phyloP scores from a whole-genome alignment of 1,139 yeast genomes.

The Lodderomyces jiufengensis region DNA sequence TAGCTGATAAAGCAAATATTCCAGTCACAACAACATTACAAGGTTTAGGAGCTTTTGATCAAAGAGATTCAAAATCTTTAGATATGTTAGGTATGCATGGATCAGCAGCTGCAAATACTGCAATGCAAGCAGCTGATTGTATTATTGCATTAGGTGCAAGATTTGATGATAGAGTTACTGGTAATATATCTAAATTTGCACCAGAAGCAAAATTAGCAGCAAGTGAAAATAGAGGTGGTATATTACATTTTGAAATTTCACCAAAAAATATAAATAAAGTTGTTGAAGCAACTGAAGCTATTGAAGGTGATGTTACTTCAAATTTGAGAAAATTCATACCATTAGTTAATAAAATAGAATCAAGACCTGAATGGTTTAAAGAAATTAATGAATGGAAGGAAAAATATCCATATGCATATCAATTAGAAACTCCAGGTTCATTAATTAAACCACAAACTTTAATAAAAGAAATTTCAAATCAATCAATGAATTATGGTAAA shows the following conservation, averaged over 20 bases:
- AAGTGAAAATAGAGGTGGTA: constrained; percentile 86
- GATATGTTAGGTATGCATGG: constrained; percentile 99
- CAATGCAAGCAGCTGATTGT: constrained; percentile 90
- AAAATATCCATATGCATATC: constrained; percentile 81
- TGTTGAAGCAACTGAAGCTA: constrained; percentile 93
- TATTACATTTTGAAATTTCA: constrained; percentile 89
- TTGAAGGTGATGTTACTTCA: constrained; percentile 90
- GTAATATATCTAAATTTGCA: constrained; percentile 81
- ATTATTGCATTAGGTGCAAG: constrained; percentile 95
- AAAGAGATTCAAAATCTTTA: constrained; percentile 81
- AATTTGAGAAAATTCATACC: constrained; percentile 75
- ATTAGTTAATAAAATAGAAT: constrained; percentile 53
- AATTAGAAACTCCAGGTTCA: constrained; percentile 72
- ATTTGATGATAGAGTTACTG: constrained; percentile 97
- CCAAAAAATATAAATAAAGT: constrained; percentile 98
- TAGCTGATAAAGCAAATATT: constrained; percentile 84
- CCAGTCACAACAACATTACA: constrained; percentile 96
- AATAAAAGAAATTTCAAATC: constrained; percentile 70
- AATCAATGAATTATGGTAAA: constrained; percentile 63
- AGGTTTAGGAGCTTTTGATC: constrained; percentile 93
- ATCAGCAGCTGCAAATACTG: constrained; percentile 88
- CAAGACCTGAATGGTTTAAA: constrained; percentile 77
- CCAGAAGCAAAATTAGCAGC: constrained; percentile 93
- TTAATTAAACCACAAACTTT: constrained; percentile 92
- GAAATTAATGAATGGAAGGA: constrained; percentile 78